These are phyloP conservation scores for Dictyostelium capitatum DNA, from an alignment of 78 protist genomes.

Conservation along the genomic window DNA sequence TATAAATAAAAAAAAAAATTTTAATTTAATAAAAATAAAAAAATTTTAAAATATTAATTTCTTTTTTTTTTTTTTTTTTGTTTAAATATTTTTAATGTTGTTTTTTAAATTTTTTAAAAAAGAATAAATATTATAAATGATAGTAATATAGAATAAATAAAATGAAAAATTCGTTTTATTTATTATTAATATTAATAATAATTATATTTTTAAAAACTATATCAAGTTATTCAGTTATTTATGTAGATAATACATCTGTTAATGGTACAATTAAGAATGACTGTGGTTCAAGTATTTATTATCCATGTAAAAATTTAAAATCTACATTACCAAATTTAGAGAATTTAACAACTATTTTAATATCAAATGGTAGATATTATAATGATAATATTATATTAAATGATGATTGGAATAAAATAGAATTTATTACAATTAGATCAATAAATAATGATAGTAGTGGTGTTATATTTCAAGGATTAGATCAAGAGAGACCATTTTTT, in stretches of 20 bases:
- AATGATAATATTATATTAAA: neutral
- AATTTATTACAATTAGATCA: neutral
- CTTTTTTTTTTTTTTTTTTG: neutral
- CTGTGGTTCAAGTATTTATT: neutral
- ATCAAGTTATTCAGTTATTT: neutral
- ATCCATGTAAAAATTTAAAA: neutral
- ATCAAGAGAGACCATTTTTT: neutral
- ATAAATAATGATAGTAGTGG: neutral
- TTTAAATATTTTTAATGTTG: neutral
- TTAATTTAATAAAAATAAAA: too few species aligned
- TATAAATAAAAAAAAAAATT: too few species aligned
- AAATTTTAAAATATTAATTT: too few species aligned
- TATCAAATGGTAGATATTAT: neutral
- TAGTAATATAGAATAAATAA: too few species aligned
- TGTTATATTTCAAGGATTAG: neutral
- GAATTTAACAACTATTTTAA: neutral
- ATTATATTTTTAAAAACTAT: too few species aligned
- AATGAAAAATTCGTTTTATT: too few species aligned
- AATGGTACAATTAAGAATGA: neutral
- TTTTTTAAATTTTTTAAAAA: neutral
- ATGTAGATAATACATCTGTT: neutral
- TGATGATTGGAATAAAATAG: neutral
- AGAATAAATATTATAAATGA: too few species aligned
- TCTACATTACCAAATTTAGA: neutral
- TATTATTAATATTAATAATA: too few species aligned